phyloP scores from a whole-genome alignment of 73 alveolate species.

The Paramecium biaurelia region DNA sequence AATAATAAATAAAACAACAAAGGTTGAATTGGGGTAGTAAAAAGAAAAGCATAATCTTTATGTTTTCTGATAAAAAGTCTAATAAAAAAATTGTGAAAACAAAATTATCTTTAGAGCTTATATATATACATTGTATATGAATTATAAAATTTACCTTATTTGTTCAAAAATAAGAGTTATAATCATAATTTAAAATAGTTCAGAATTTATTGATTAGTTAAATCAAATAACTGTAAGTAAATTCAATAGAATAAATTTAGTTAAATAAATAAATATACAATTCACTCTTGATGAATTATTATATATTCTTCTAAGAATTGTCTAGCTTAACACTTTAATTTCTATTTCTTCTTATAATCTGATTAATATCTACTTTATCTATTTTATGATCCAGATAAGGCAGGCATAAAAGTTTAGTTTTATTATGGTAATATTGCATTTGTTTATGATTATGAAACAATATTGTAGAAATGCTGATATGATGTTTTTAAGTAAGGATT shows the following conservation, averaged over 20 bases:
- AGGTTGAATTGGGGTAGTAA: neutral
- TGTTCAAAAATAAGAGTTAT: no score
- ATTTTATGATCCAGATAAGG: neutral
- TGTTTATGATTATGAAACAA: neutral
- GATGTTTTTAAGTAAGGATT: conserved; percentile 15
- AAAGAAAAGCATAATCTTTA: neutral
- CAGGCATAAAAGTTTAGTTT: neutral
- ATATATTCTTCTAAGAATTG: conserved; percentile 2
- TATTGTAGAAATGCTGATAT: neutral
- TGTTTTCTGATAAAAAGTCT: neutral
- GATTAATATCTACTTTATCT: neutral
- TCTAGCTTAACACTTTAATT: neutral
- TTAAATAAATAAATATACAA: neutral
- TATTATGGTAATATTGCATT: neutral
- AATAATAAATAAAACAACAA: neutral
- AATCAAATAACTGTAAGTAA: no score
- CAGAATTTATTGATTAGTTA: neutral
- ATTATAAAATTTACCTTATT: no score
- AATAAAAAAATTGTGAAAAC: neutral
- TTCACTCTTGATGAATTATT: neutral
- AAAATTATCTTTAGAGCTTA: neutral
- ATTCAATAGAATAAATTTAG: neutral
- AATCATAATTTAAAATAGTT: no score
- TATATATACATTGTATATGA: no score
- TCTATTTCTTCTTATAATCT: neutral